A percentile compares a stretch with the other conserved stretches of the same genome.
These are phyloP conservation scores for Thraustotheca clavata DNA, from an alignment of 352 stramenopile species.

Conservation along the genomic window DNA sequence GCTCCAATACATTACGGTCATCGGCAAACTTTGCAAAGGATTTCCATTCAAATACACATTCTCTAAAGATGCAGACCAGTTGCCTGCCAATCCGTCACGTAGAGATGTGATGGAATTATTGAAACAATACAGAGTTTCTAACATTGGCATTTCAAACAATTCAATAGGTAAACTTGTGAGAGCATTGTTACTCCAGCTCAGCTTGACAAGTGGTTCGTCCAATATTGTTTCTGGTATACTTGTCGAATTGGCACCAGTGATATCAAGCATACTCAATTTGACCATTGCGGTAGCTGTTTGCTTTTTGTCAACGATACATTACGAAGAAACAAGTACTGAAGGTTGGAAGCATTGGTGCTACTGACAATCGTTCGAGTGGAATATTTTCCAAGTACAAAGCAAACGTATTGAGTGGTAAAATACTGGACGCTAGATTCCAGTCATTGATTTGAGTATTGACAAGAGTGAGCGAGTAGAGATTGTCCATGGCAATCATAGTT, in stretches of 20 bases:
- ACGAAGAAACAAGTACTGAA: background rate
- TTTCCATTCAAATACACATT: background rate
- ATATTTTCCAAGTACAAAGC: background rate
- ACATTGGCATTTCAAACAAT: background rate
- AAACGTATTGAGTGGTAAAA: background rate
- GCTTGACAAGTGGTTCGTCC: background rate
- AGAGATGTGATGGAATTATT: background rate
- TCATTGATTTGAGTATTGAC: background rate
- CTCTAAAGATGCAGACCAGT: background rate
- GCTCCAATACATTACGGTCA: background rate
- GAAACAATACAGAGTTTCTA: background rate
- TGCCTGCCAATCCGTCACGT: background rate
- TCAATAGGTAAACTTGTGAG: background rate
- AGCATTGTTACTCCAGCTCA: background rate
- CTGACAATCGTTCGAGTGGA: background rate
- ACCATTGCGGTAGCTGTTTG: background rate
- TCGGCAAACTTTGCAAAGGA: background rate
- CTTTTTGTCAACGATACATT: background rate
- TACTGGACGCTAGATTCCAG: background rate
- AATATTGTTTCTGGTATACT: background rate
- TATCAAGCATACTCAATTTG: background rate
- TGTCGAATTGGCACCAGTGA: background rate
- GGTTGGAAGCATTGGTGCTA: background rate
- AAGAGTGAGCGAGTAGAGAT: background rate
- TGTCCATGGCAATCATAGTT: background rate